Conservation (phyloP, 805 yeast genomes). For the Candida stauntonica region DNA sequence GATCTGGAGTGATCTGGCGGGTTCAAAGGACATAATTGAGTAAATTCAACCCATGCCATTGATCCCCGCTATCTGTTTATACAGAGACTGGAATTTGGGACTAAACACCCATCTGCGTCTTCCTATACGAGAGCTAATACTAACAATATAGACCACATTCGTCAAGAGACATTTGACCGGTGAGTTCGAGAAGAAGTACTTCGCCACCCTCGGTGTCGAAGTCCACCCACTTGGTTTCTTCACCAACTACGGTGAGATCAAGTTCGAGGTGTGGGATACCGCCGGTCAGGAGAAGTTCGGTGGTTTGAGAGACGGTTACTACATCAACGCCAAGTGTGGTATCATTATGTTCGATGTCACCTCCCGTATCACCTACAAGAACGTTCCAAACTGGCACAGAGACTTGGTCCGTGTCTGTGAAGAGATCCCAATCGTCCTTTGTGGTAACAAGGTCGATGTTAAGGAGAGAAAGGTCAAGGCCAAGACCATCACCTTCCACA, state of each 20-base stretch:
- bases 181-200: constrained; percentile 98
- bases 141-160: constrained; percentile 70
- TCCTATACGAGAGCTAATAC: constrained; percentile 14
- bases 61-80: too few species aligned
- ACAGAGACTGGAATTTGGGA: too few species aligned
- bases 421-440: constrained; percentile 96
- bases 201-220: constrained; percentile 99
- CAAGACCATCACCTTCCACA: constrained; percentile 99
- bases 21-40: too few species aligned
- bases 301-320: constrained; percentile 99
- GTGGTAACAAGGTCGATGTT: constrained; percentile 99
- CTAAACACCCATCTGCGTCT: too few species aligned
- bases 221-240: constrained; percentile 97
- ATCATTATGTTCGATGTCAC: constrained; percentile 99
- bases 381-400: constrained; percentile 99
- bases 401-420: constrained; percentile 99
- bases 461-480: constrained; percentile 99
- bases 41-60: too few species aligned
- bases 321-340: constrained; percentile 99
- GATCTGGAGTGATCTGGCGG: too few species aligned
- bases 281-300: constrained; percentile 99
- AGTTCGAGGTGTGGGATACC: constrained; percentile 99
- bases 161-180: constrained; percentile 99
- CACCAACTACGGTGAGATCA: constrained; percentile 98
- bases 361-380: constrained; percentile 98